Evolutionary conservation across 352 stramenopile species (phyloP).

Genomic region (Phytophthora hibernalis): DNA sequence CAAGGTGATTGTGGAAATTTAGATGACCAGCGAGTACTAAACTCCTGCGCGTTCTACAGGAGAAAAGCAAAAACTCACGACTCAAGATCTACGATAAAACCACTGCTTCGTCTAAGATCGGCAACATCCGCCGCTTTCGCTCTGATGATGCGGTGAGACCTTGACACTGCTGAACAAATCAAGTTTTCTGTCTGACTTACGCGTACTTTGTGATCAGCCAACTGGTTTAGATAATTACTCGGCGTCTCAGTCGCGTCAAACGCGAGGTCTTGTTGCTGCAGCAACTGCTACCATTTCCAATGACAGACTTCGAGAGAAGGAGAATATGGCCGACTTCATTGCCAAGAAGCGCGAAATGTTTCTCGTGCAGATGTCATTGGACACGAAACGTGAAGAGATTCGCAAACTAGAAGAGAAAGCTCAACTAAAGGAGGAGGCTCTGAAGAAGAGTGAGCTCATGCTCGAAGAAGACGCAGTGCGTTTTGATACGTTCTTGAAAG

Average conservation of each 20-base stretch:
- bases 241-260: conserved; percentile 76
- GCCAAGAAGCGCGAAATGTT: conserved; percentile 98
- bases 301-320: conserved; percentile 92
- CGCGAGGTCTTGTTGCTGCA: conserved; percentile 76
- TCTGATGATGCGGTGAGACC: conserved; percentile 60
- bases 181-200: not conserved
- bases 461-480: conserved; percentile 95
- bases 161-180: not conserved
- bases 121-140: conserved; percentile 82
- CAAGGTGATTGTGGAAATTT: not conserved
- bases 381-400: conserved; percentile 97
- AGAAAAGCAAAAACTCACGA: conserved; percentile 62
- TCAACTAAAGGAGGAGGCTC: conserved; percentile 94
- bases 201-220: conserved; percentile 30
- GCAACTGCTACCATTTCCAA: conserved; percentile 85
- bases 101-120: conserved; percentile 77
- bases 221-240: conserved; percentile 60
- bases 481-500: conserved; percentile 97
- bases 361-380: conserved; percentile 95
- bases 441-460: conserved; percentile 96
- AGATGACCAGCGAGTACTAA: not conserved
- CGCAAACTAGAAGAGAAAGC: conserved; percentile 97
- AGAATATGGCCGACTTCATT: conserved; percentile 97
- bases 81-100: conserved; percentile 94
- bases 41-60: conserved; percentile 22